Percentiles rank a stretch among this genome's conserved stretches.
phyloP scores from a whole-genome alignment of 2,329 filamentous ascomycete genomes.

The Epichloe elymi region DNA sequence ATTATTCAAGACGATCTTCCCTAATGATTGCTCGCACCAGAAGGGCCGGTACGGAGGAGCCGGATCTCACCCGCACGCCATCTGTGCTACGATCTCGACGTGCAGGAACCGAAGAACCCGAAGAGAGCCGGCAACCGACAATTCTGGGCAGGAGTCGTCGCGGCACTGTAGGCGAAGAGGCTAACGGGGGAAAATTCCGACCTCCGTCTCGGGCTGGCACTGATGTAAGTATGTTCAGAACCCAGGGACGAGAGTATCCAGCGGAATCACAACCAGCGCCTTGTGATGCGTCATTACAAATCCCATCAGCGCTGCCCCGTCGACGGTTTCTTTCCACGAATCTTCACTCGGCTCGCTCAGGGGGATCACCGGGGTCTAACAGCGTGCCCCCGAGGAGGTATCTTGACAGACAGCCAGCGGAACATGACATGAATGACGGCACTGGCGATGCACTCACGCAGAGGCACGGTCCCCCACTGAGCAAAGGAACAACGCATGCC shows the following conservation, averaged over 20 bases:
- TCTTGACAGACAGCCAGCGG: constrained; percentile 30
- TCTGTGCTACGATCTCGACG: constrained; percentile 33
- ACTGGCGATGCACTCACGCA: neutral
- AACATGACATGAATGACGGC: constrained; percentile 19
- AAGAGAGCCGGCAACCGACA: constrained; percentile 31
- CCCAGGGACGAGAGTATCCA: constrained; percentile 14
- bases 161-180: constrained; percentile 33
- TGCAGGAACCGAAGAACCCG: constrained; percentile 33
- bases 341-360: constrained; percentile 31
- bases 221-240: constrained; percentile 32
- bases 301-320: constrained; percentile 36
- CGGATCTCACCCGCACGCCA: constrained; percentile 36
- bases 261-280: constrained; percentile 22
- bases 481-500: constrained; percentile 27
- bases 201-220: constrained; percentile 45
- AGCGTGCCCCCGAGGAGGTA: constrained; percentile 32
- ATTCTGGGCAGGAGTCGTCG: constrained; percentile 33
- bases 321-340: constrained; percentile 38
- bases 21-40: constrained; percentile 33
- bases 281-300: constrained; percentile 19
- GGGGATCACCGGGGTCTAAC: constrained; percentile 26
- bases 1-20: constrained; percentile 36
- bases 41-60: constrained; percentile 36
- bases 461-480: constrained; percentile 22
- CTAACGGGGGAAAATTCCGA: constrained; percentile 35